These are phyloP conservation scores for Lanmaoa rubissima DNA, from an alignment of 768 basidiomycete species.

Conservation along the genomic window DNA sequence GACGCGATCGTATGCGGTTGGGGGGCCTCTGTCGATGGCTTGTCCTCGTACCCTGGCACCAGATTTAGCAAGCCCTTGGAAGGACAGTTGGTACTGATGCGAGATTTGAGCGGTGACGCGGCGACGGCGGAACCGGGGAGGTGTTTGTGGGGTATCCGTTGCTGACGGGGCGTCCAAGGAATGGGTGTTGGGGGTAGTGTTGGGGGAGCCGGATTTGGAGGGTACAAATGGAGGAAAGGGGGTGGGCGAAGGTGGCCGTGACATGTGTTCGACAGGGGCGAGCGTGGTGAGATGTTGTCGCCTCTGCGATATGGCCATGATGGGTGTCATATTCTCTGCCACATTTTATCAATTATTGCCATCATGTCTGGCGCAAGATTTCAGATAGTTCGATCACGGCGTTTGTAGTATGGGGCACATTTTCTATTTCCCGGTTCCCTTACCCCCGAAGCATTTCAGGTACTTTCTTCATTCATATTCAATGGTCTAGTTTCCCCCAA, in stretches of 20 bases:
- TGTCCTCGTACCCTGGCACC: too few species aligned
- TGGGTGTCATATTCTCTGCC: background rate
- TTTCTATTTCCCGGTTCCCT: too few species aligned
- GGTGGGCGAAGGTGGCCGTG: constrained; percentile 76
- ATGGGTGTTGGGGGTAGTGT: constrained; percentile 72
- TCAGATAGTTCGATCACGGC: too few species aligned
- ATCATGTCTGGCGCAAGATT: background rate
- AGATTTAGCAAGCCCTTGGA: constrained; percentile 72
- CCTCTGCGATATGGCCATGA: constrained; percentile 54
- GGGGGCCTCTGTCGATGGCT: too few species aligned
- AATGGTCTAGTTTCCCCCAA: too few species aligned
- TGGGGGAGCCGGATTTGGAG: constrained; percentile 43
- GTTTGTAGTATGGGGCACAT: too few species aligned
- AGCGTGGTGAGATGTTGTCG: constrained; percentile 73
- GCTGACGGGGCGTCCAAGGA: constrained; percentile 79
- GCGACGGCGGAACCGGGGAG: constrained; percentile 46
- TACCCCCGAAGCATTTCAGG: background rate
- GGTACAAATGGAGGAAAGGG: constrained; percentile 58
- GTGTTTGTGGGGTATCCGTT: constrained; percentile 57
- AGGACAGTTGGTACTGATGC: constrained; percentile 66
- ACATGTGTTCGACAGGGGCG: constrained; percentile 71
- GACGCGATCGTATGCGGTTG: constrained; percentile 49
- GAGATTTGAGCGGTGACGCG: constrained; percentile 41
- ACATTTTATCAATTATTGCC: background rate
- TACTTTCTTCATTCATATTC: background rate